These are phyloP conservation scores for Escovopsis weberi DNA, from an alignment of 2,329 filamentous ascomycete species.

Conservation along the genomic window DNA sequence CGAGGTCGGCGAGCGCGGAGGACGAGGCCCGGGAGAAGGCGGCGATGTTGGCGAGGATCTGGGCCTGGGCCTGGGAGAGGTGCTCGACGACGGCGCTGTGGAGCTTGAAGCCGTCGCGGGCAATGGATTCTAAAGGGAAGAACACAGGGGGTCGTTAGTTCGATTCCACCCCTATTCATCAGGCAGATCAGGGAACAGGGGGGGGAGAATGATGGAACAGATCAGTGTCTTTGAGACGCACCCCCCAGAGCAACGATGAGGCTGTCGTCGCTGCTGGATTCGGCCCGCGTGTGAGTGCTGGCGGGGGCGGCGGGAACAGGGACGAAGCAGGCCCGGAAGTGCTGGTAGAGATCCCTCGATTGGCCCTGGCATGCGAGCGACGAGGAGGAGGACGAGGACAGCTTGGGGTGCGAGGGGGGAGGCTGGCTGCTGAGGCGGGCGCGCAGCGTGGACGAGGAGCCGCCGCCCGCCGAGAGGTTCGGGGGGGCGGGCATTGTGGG, in stretches of 20 bases:
- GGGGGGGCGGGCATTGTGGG: too few relatives aligned
- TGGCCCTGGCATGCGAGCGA: neutral
- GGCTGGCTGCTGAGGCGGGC: constrained; percentile 15
- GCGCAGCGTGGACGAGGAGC: constrained; percentile 13
- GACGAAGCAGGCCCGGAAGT: constrained; percentile 13
- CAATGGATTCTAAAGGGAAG: constrained; percentile 10
- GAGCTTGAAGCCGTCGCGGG: constrained; percentile 10
- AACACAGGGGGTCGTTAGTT: too few relatives aligned
- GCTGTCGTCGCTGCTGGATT: too few relatives aligned
- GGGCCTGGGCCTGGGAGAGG: constrained; percentile 11
- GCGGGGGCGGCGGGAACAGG: neutral
- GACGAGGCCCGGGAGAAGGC: constrained; percentile 10
- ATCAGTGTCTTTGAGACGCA: too few relatives aligned
- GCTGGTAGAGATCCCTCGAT: constrained; percentile 9
- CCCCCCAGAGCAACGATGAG: too few relatives aligned
- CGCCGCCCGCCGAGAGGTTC: neutral
- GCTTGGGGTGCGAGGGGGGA: neutral
- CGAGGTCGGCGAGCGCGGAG: constrained; percentile 6
- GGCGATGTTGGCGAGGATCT: constrained; percentile 10
- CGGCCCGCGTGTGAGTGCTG: neutral
- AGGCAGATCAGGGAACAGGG: neutral
- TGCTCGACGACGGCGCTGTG: constrained; percentile 9
- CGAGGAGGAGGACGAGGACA: neutral
- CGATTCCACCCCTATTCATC: too few relatives aligned
- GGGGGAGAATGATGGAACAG: too few relatives aligned